Evolutionary conservation across 2,329 filamentous ascomycete species (phyloP), one percentile per base, ranked within the genome.

Genomic region (Chrysoporthe puriensis): DNA sequence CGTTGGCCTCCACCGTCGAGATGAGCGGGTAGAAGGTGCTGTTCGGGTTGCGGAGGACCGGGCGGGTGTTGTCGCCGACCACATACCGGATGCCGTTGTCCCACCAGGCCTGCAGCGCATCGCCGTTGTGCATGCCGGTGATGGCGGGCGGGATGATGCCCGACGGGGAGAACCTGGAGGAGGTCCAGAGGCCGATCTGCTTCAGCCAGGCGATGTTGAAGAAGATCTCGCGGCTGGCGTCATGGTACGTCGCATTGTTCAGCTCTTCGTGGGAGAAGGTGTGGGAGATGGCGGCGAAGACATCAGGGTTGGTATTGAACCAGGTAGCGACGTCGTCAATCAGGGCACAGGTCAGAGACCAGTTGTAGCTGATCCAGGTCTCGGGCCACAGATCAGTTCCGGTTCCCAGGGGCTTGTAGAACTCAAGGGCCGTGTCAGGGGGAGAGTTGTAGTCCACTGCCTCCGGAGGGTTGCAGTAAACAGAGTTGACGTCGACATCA

Each of bases 91-190:
- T 85, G n/a, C 86, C 86, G 67, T 86, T 86, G 57, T 87, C 85
- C 72, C 79, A 79, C 86, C 86, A 90, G 7, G 85, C 87, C 63
- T 77, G 77, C 59, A 90, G 83, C 13, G 82, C 87, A 75, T 90
- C 87, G n/a, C 85, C 87, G 71, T 90, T 90, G 77, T 89, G 85
- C 36, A 89, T 74, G 61, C 87, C 87, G 1, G 87, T 90, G 69
- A 90, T 90, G 46, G 86, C 86, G 0, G 87, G 87, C 2, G 87
- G 87, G 67, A 90, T 86, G 63, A 90, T 81, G 42, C 86, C 87
- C 50, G 82, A 80, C 2, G 77, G 70, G 36, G 85, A 88, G 74
- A 83, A 89, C 56, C 79, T 78, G 21, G 73, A 74, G 16, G 82
- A 82, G 32, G 76, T 70, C 66, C 79, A 78, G 66, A 89, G 78